Conservation (phyloP, 805 yeast genomes). For the Komagataella pseudopastoris region DNA sequence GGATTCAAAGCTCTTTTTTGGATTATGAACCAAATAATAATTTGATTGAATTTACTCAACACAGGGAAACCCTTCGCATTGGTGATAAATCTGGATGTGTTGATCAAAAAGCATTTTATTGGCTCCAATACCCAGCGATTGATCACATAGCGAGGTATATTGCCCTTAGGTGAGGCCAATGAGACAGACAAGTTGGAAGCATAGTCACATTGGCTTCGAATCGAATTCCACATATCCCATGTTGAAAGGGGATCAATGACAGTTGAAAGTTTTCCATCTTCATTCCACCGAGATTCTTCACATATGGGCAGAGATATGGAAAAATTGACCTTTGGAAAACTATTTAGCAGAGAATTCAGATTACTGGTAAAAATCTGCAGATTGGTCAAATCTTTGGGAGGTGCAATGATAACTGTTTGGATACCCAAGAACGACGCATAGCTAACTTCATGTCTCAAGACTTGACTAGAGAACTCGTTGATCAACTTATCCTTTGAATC, state of each 20-base stretch:
- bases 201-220: slow-evolving; percentile 41
- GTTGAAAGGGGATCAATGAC: slow-evolving; percentile 36
- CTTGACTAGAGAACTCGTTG: slow-evolving; percentile 42
- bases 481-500: slow-evolving; percentile 36
- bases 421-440: slow-evolving; percentile 50
- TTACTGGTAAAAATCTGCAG: slow-evolving; percentile 35
- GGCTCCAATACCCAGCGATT: slow-evolving; percentile 63
- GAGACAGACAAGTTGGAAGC: slow-evolving; percentile 52
- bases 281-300: slow-evolving; percentile 21
- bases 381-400: slow-evolving; percentile 45
- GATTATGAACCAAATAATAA: slow-evolving; percentile 26
- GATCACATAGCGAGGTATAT: slow-evolving; percentile 33
- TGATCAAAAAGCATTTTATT: slow-evolving; percentile 38
- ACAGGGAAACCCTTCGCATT: slow-evolving; percentile 57
- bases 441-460: slow-evolving; percentile 40
- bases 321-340: slow-evolving; percentile 20
- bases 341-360: slow-evolving; percentile 13
- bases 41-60: slow-evolving; percentile 42
- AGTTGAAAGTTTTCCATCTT: not conserved
- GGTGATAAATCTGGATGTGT: slow-evolving; percentile 40
- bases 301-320: slow-evolving; percentile 36
- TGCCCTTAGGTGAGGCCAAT: slow-evolving; percentile 54
- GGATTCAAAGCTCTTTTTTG: slow-evolving; percentile 26
- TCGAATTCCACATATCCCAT: slow-evolving; percentile 68
- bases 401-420: slow-evolving; percentile 41